Conservation (phyloP, 495 filamentous ascomycete genomes). For the Rostrohypoxylon terebratum region DNA sequence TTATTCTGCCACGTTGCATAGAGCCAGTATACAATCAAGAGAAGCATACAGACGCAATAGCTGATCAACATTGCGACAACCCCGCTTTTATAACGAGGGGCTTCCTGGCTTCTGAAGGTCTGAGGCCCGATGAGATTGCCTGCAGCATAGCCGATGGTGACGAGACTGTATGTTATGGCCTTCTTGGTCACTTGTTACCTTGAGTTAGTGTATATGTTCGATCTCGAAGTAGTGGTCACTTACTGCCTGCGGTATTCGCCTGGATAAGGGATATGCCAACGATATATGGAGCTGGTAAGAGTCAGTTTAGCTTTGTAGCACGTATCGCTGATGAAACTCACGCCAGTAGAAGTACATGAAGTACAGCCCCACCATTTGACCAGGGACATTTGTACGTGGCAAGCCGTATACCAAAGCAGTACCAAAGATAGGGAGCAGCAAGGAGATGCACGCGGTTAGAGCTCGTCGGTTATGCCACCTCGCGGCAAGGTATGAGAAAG, state of each 20-base stretch:
- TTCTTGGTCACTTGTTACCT: constrained; percentile 59
- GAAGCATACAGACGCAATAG: constrained; percentile 47
- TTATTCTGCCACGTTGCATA: constrained; percentile 44
- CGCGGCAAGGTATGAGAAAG: constrained; percentile 53
- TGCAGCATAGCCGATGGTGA: constrained; percentile 64
- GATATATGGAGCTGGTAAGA: constrained; percentile 53
- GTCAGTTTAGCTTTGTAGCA: not conserved
- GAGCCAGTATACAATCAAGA: constrained; percentile 50
- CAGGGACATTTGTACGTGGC: constrained; percentile 51
- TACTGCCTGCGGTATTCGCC: constrained; percentile 56
- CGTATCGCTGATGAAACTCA: constrained; percentile 34
- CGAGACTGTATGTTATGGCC: constrained; percentile 58
- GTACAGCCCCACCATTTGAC: constrained; percentile 54
- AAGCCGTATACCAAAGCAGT: constrained; percentile 53
- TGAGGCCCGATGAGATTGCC: constrained; percentile 67
- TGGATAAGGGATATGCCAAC: constrained; percentile 53
- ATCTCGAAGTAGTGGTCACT: not conserved
- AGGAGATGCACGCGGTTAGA: constrained; percentile 48
- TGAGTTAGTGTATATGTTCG: constrained; percentile 5
- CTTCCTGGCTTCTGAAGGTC: constrained; percentile 62
- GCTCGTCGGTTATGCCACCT: constrained; percentile 54
- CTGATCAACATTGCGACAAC: constrained; percentile 51
- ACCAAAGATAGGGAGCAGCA: constrained; percentile 51
- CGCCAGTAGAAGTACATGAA: constrained; percentile 52
- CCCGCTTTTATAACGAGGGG: constrained; percentile 56